phyloP scores from a whole-genome alignment of 2,329 filamentous ascomycete species.

The Shiraia bambusicola region DNA sequence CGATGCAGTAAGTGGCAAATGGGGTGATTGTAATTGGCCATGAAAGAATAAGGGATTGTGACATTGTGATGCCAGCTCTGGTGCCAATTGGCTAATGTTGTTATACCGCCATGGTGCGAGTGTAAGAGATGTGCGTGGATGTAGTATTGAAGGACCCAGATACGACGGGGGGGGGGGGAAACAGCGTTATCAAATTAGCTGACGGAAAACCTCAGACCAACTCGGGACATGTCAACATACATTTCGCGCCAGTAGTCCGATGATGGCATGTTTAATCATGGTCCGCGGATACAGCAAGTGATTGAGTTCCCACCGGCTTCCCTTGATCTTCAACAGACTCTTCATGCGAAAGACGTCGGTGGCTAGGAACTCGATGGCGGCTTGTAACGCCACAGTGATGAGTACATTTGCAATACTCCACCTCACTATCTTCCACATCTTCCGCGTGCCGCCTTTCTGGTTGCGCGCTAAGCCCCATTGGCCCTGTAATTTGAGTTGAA shows the following conservation, averaged over 20 bases:
- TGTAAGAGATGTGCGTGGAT: slow-evolving; percentile 75
- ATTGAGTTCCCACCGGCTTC: slow-evolving; percentile 60
- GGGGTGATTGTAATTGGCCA: slow-evolving; percentile 69
- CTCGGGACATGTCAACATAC: slow-evolving; percentile 38
- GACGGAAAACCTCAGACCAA: background rate
- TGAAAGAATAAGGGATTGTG: slow-evolving; percentile 61
- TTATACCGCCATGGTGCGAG: slow-evolving; percentile 31
- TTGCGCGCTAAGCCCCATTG: slow-evolving; percentile 50
- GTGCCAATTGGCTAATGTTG: slow-evolving; percentile 49
- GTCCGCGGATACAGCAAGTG: slow-evolving; percentile 65
- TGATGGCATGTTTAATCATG: slow-evolving; percentile 57
- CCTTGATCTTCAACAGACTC: slow-evolving; percentile 61
- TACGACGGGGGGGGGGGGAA: slow-evolving; percentile 17
- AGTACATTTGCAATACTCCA: slow-evolving; percentile 60
- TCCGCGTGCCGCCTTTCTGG: slow-evolving; percentile 44
- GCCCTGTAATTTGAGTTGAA: slow-evolving; percentile 68
- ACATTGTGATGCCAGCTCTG: slow-evolving; percentile 60
- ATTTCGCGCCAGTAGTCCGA: slow-evolving; percentile 60
- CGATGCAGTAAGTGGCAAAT: slow-evolving; percentile 62
- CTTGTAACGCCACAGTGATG: slow-evolving; percentile 57
- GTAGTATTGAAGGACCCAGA: slow-evolving; percentile 70
- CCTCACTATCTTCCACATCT: slow-evolving; percentile 53
- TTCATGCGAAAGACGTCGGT: slow-evolving; percentile 56
- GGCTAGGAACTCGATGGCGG: slow-evolving; percentile 55
- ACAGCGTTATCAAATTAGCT: no score